A percentile compares a stretch with the other conserved stretches of the same genome.
Evolutionary conservation across 179 eudicot species (phyloP).

Genomic region (Pouteria campechiana): DNA sequence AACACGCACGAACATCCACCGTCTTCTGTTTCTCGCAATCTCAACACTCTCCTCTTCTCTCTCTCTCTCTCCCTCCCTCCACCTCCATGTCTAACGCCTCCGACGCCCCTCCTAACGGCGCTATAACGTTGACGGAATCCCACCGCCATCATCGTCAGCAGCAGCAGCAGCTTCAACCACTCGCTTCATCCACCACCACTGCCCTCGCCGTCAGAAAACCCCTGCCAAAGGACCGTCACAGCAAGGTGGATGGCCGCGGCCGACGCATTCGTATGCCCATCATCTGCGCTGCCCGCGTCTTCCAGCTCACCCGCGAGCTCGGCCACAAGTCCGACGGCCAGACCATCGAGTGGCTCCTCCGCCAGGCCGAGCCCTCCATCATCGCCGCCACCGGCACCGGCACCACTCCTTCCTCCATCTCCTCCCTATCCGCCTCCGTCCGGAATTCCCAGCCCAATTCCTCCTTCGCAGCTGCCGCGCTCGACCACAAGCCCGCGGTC

Average conservation of each 20-base stretch:
- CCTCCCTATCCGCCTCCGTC: constrained; percentile 38
- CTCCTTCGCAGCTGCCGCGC: constrained; percentile 8
- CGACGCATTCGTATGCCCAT: constrained; percentile 68
- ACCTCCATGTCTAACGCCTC: constrained; percentile 60
- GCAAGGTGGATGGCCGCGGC: constrained; percentile 68
- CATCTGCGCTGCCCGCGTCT: constrained; percentile 68
- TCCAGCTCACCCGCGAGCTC: constrained; percentile 61
- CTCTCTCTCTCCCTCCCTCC: too few species aligned
- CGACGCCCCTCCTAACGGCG: constrained; percentile 17
- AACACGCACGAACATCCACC: too few species aligned
- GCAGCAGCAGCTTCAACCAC: too few species aligned
- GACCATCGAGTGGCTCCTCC: constrained; percentile 75
- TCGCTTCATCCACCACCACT: too few species aligned
- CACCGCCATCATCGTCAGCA: neutral
- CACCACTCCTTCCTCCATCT: constrained; percentile 57
- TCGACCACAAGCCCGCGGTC: constrained; percentile 14
- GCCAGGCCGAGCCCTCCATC: constrained; percentile 75
- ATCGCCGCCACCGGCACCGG: constrained; percentile 86
- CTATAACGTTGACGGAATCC: constrained; percentile 11
- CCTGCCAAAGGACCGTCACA: constrained; percentile 75
- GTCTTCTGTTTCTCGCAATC: too few species aligned
- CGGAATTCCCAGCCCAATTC: constrained; percentile 9
- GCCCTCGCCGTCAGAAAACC: constrained; percentile 51
- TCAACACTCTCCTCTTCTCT: too few species aligned
- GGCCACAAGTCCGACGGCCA: constrained; percentile 80